phyloP scores from a whole-genome alignment of 768 basidiomycete species.

The Cubamyces lactineus region DNA sequence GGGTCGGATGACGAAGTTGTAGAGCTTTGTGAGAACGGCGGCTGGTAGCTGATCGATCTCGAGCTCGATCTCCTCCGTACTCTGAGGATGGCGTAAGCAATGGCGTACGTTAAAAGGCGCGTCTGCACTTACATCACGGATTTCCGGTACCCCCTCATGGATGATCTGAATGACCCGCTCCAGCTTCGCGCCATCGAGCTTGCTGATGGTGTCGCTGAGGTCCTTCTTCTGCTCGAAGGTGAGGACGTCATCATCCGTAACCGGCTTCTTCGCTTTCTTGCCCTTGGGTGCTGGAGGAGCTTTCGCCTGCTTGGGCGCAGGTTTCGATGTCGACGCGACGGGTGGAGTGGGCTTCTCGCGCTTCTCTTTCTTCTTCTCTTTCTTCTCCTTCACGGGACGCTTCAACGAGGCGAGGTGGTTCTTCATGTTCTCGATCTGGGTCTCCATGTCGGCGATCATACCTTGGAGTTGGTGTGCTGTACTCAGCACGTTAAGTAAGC shows the following conservation, averaged over 20 bases:
- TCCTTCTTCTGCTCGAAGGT: constrained; percentile 99
- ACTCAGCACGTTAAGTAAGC: constrained; percentile 23
- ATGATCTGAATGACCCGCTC: constrained; percentile 95
- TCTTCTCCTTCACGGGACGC: constrained; percentile 52
- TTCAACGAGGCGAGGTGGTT: constrained; percentile 69
- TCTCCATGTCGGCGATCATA: constrained; percentile 76
- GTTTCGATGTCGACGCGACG: constrained; percentile 68
- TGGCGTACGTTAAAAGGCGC: neutral
- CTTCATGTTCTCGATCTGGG: constrained; percentile 78
- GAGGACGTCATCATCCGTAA: constrained; percentile 78
- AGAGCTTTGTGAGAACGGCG: constrained; percentile 86
- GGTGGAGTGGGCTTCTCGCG: constrained; percentile 41
- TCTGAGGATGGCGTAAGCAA: constrained; percentile 49
- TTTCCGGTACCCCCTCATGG: constrained; percentile 90
- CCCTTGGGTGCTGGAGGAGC: constrained; percentile 54
- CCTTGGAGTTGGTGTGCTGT: constrained; percentile 46
- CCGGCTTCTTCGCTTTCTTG: constrained; percentile 62
- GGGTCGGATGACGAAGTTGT: constrained; percentile 92
- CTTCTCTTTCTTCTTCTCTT: constrained; percentile 74
- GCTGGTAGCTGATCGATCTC: constrained; percentile 94
- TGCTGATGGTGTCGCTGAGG: constrained; percentile 90
- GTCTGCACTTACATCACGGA: constrained; percentile 75
- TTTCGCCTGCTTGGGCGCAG: constrained; percentile 45
- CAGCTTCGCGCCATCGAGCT: constrained; percentile 80
- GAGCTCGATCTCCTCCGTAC: constrained; percentile 96